Evolutionary conservation across 2,329 filamentous ascomycete species (phyloP), one percentile per base, ranked within the genome.

Genomic region (Fusarium austroafricanum): DNA sequence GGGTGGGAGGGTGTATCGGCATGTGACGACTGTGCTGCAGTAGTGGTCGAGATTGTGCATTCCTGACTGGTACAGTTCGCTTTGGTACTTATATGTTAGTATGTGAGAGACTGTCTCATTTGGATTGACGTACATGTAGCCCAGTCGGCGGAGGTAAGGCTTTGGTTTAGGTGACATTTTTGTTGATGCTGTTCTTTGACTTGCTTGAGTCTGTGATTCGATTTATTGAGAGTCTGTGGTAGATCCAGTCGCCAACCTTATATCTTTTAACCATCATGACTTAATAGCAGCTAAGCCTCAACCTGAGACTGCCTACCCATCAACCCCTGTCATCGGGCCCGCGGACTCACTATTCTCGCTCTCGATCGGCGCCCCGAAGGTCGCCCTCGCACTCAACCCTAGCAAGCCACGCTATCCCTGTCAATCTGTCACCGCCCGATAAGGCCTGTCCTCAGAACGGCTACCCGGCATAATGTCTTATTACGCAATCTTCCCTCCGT

Each of bases 21-120:
- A 62, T 8, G 59, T 56, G 0, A 35, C 26, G 9, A 20, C 37
- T 6, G 59, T 62, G 9, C 59, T 38, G 20, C 49, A 62, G 42
- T 62, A 62, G 28, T 42, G 31, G 10, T 37, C 23, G 2, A 61
- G 21, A 0, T 6, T 15, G 6, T 61, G 58, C 3, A 61, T 44
- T 1, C 56, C 39, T 15, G 58, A 61, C 37, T 61, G 46, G 28
- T 44, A 61, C 33, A 55, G 2, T 33, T 61, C 58, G 11, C 58
- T 61, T 35, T 2, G 12, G 29, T 31, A 12, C 29, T 26, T 4
- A 12, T 4, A 12, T 3, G 23, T 61, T 38, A 61, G 40, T n/a
- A 18, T 15, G 2, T 21, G 21, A 39, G 2, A 20, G 6, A 1
- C 15, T 17, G 12, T 15, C 10, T 21, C 5, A 0, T 11, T 26